Conservation (phyloP, 345 rosid species). For the Eucalyptus victrix region DNA sequence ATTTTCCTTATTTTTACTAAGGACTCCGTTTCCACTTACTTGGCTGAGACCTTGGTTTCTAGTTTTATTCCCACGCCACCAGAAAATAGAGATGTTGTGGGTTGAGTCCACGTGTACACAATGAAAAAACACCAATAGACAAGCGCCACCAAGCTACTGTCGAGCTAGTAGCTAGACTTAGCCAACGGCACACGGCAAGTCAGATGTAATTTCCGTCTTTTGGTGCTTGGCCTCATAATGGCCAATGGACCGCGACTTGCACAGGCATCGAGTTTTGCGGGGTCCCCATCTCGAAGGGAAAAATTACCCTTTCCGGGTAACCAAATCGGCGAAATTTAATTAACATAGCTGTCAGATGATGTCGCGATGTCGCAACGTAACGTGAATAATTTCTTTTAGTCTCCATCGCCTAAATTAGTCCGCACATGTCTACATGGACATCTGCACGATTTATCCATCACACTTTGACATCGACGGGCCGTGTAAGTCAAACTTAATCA, state of each 20-base stretch:
- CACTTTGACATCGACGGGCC: neutral
- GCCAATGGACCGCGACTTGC: neutral
- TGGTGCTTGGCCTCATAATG: neutral
- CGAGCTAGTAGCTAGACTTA: neutral
- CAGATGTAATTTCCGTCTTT: neutral
- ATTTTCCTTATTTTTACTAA: neutral
- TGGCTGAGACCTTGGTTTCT: neutral
- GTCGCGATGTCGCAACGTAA: neutral
- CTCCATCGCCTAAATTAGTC: neutral
- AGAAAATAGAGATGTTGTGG: neutral
- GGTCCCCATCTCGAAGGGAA: neutral
- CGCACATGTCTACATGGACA: rapidly evolving
- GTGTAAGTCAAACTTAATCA: neutral
- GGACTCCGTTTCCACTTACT: neutral
- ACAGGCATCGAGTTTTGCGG: neutral
- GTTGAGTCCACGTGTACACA: neutral
- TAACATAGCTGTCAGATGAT: neutral
- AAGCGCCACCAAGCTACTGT: neutral
- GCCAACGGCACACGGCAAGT: neutral
- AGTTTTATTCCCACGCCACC: neutral
- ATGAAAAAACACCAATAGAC: neutral
- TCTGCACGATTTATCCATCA: neutral
- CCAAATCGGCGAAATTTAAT: neutral
- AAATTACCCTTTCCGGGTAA: neutral
- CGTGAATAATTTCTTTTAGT: neutral